phyloP scores from a whole-genome alignment of 2,329 filamentous ascomycete genomes.

The Aureobasidium sp. region DNA sequence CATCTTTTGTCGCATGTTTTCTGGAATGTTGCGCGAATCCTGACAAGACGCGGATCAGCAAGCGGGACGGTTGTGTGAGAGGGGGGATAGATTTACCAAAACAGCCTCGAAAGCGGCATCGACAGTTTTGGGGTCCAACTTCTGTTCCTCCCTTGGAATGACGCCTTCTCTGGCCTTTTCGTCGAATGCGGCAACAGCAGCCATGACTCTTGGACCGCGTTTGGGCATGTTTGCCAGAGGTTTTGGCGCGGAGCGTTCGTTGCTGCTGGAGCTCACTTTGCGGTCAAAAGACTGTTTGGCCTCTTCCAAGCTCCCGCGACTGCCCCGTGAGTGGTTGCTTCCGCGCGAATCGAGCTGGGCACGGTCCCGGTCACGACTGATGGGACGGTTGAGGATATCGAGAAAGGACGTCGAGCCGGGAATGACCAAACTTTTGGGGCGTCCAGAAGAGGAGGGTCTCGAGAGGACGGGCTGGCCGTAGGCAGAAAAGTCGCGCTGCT shows the following conservation, averaged over 20 bases:
- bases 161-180: slow-evolving; percentile 39
- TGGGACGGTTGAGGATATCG: slow-evolving; percentile 2
- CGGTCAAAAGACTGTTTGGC: slow-evolving; percentile 26
- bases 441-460: slow-evolving; percentile 15
- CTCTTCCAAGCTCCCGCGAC: slow-evolving; percentile 15
- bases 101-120: slow-evolving; percentile 56
- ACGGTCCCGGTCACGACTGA: slow-evolving; percentile 10
- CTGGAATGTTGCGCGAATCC: slow-evolving; percentile 84
- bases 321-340: slow-evolving; percentile 11
- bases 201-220: slow-evolving; percentile 50
- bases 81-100: slow-evolving; percentile 34
- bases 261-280: slow-evolving; percentile 28
- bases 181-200: slow-evolving; percentile 55
- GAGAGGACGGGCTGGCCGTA: slow-evolving; percentile 34
- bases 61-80: neutral
- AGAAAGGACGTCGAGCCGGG: slow-evolving; percentile 3
- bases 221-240: slow-evolving; percentile 30
- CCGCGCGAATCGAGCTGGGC: slow-evolving; percentile 13
- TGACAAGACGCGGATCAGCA: neutral
- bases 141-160: slow-evolving; percentile 34
- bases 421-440: slow-evolving; percentile 22
- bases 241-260: slow-evolving; percentile 23
- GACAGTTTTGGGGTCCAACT: slow-evolving; percentile 44
- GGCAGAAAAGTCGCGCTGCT: slow-evolving; percentile 53
- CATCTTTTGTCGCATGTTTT: slow-evolving; percentile 93